A percentile compares a stretch with the other conserved stretches of the same genome.
Conservation (phyloP, 2,329 filamentous ascomycete genomes). For the Pseudogymnoascus sp. region DNA sequence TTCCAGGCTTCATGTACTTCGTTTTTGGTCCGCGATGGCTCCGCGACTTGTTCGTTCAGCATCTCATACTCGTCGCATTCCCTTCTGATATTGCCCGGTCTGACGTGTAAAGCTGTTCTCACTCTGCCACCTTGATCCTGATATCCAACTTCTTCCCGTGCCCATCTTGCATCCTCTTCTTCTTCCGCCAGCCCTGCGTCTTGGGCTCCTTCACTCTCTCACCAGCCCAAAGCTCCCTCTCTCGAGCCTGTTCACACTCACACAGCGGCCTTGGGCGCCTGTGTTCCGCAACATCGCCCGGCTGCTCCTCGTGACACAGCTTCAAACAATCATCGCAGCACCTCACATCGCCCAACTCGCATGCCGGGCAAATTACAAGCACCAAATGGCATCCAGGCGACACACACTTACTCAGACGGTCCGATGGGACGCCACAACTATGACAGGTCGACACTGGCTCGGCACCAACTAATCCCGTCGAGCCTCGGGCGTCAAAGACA, state of each 20-base stretch:
- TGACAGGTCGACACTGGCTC: conserved; percentile 26
- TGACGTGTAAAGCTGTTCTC: background rate
- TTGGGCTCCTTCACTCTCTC: conserved; percentile 15
- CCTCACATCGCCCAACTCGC: conserved; percentile 19
- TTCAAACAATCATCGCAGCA: conserved; percentile 24
- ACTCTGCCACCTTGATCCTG: background rate
- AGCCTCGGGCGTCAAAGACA: conserved; percentile 29
- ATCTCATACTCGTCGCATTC: background rate
- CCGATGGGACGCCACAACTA: conserved; percentile 17
- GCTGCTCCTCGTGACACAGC: conserved; percentile 12
- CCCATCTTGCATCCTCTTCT: background rate
- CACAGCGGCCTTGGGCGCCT: conserved; percentile 20
- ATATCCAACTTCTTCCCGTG: background rate
- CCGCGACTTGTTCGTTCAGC: background rate
- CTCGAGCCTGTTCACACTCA: conserved; percentile 24
- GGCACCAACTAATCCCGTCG: conserved; percentile 15
- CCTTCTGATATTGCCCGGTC: background rate
- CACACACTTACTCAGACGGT: conserved; percentile 25
- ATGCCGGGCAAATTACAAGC: conserved; percentile 24
- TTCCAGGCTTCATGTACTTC: background rate
- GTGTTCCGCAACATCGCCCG: background rate
- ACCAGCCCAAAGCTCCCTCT: conserved; percentile 24
- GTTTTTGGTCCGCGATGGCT: background rate
- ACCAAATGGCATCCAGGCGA: conserved; percentile 25
- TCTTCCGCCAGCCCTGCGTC: conserved; percentile 14